phyloP scores from a whole-genome alignment of 2,329 filamentous ascomycete genomes.

The Fusarium xylarioides region DNA sequence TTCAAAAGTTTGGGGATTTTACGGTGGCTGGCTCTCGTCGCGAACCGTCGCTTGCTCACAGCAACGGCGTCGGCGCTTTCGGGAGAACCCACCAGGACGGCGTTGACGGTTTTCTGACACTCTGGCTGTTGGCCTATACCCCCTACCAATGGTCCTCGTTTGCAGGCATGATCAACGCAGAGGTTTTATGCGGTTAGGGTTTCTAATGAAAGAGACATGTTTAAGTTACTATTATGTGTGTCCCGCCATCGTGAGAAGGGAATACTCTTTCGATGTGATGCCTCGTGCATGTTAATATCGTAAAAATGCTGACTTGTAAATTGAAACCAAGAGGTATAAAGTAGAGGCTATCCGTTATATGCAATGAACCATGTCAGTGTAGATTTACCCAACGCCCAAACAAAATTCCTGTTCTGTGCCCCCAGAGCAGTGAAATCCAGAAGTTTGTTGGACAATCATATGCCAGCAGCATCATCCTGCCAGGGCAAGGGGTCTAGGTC shows the following conservation, averaged over 20 bases:
- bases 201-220: conserved; percentile 49
- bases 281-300: not conserved
- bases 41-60: conserved; percentile 32
- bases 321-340: conserved; percentile 7
- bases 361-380: not conserved
- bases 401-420: conserved; percentile 10
- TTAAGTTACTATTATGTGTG: conserved; percentile 13
- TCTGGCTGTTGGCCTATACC: conserved; percentile 55
- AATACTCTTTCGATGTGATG: not conserved
- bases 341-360: not conserved
- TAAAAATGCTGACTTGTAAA: conserved; percentile 6
- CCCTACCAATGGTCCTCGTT: conserved; percentile 48
- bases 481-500: not conserved
- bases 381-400: conserved; percentile 6
- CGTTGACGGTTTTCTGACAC: conserved; percentile 54
- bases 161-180: conserved; percentile 49
- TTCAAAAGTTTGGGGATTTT: conserved; percentile 48
- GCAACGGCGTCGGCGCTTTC: conserved; percentile 36
- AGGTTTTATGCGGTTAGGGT: conserved; percentile 48
- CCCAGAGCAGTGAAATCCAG: not conserved
- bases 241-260: not conserved
- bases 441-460: not conserved
- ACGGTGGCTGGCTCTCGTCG: conserved; percentile 41
- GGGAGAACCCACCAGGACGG: conserved; percentile 48
- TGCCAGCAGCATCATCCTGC: not conserved